Evolutionary conservation across 1,139 yeast species (phyloP).

Genomic region (Arxiozyma telluris): DNA sequence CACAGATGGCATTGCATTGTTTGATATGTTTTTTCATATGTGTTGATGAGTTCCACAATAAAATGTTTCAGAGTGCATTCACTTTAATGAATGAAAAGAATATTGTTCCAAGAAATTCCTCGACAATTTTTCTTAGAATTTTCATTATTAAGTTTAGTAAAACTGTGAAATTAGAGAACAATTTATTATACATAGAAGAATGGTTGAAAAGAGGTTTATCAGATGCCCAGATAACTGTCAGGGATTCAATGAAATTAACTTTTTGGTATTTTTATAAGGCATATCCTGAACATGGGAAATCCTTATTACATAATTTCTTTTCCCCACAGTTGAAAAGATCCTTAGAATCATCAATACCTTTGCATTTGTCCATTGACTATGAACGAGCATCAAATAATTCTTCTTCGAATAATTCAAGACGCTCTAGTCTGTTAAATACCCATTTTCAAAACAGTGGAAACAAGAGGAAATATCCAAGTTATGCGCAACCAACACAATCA

Average conservation of each 20-base stretch:
- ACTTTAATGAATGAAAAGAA: conserved; percentile 58
- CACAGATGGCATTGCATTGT: conserved; percentile 62
- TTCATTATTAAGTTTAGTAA: conserved; percentile 41
- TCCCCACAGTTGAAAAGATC: conserved; percentile 42
- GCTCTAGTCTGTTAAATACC: conserved; percentile 11
- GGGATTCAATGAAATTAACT: conserved; percentile 64
- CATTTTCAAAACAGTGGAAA: conserved; percentile 5
- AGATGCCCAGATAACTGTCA: conserved; percentile 75
- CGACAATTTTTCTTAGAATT: conserved; percentile 65
- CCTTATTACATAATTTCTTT: conserved; percentile 34
- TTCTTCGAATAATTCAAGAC: conserved; percentile 11
- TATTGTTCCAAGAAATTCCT: conserved; percentile 57
- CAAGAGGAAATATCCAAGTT: conserved; percentile 24
- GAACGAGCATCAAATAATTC: conserved; percentile 9
- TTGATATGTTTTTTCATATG: conserved; percentile 49
- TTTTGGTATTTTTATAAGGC: conserved; percentile 59
- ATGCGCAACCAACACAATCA: conserved; percentile 29
- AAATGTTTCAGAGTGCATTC: conserved; percentile 45
- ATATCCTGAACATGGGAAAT: conserved; percentile 39
- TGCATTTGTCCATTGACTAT: conserved; percentile 24
- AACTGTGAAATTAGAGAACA: conserved; percentile 31
- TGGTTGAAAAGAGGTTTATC: conserved; percentile 52
- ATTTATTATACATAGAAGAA: conserved; percentile 42
- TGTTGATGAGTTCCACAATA: conserved; percentile 42
- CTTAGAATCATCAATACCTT: conserved; percentile 48